Percentiles rank a stretch among this genome's conserved stretches.
phyloP scores from a whole-genome alignment of 192 early-diverging fungal genomes.

The Podila epicladia region DNA sequence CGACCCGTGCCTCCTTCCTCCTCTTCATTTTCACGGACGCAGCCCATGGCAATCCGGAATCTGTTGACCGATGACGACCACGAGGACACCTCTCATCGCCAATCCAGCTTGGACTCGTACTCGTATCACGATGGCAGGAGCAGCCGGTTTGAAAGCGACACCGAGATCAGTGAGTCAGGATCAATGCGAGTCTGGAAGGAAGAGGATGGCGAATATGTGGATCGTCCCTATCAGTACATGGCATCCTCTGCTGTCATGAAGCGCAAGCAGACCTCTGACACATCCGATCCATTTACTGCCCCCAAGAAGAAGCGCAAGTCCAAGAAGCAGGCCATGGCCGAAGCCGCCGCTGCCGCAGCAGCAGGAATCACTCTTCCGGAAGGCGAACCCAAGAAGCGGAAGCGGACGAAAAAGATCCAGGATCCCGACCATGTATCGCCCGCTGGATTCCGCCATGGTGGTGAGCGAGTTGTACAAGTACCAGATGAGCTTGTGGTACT shows the following conservation, averaged over 20 bases:
- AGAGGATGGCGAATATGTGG: conserved; percentile 3
- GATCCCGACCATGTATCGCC: conserved; percentile 37
- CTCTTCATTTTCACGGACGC: conserved; percentile 1
- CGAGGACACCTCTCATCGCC: not conserved
- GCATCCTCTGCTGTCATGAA: conserved; percentile 4
- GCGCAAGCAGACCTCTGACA: not conserved
- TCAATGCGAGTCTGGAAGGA: not conserved
- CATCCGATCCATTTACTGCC: not conserved
- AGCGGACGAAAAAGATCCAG: conserved; percentile 32
- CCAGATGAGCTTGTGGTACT: conserved; percentile 27
- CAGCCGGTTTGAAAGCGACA: not conserved
- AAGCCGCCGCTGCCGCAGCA: not conserved
- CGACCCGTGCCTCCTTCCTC: not conserved
- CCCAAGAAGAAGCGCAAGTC: conserved; percentile 16
- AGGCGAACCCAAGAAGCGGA: conserved; percentile 28
- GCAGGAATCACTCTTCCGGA: conserved; percentile 20
- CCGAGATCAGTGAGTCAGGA: not conserved
- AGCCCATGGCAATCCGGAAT: conserved; percentile 38
- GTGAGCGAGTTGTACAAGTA: conserved; percentile 41
- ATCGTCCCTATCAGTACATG: not conserved
- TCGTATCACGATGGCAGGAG: not conserved
- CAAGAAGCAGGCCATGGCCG: conserved; percentile 19
- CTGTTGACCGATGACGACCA: conserved; percentile 17
- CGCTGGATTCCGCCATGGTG: conserved; percentile 37
- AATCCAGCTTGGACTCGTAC: not conserved